Evolutionary conservation across 75 land plant genomes (phyloP).

Genomic region (Azolla pinnata): DNA sequence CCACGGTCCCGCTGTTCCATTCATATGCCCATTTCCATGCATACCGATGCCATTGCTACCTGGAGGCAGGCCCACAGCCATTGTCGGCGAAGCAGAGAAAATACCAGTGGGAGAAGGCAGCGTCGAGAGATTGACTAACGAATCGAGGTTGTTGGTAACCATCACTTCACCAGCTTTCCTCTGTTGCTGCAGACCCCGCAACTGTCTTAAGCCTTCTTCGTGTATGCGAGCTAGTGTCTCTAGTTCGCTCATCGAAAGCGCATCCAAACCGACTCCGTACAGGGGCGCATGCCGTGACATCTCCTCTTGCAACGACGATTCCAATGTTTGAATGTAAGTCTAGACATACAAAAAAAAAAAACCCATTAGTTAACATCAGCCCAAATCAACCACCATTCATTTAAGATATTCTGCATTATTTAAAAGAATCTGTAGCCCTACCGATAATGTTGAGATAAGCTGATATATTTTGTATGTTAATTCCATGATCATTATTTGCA

Average conservation of each 20-base stretch:
- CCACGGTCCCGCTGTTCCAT: conserved; percentile 37
- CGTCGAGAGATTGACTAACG: conserved; percentile 24
- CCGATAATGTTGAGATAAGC: not conserved
- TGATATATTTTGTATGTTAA: not conserved
- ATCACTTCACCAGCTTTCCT: conserved; percentile 26
- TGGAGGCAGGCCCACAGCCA: conserved; percentile 33
- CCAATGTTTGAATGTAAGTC: conserved; percentile 32
- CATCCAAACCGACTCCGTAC: conserved; percentile 40
- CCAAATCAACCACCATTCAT: not conserved
- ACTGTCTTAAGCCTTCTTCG: conserved; percentile 39
- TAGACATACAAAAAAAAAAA: conserved; percentile 10
- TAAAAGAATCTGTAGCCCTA: not conserved
- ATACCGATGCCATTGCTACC: conserved; percentile 26
- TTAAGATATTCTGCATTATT: not conserved
- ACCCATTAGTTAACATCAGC: not conserved
- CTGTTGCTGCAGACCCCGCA: conserved; percentile 30
- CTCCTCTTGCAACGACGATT: conserved; percentile 43
- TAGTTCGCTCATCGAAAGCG: conserved; percentile 31
- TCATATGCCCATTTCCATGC: conserved; percentile 37
- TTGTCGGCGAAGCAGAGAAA: conserved; percentile 25
- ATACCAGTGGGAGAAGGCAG: conserved; percentile 24
- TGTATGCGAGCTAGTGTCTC: conserved; percentile 40
- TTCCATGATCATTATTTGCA: no score
- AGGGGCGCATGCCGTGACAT: conserved; percentile 44
- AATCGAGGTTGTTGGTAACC: conserved; percentile 21